phyloP scores from a whole-genome alignment of 169 alveolate genomes.

The Eimeria sp. region DNA sequence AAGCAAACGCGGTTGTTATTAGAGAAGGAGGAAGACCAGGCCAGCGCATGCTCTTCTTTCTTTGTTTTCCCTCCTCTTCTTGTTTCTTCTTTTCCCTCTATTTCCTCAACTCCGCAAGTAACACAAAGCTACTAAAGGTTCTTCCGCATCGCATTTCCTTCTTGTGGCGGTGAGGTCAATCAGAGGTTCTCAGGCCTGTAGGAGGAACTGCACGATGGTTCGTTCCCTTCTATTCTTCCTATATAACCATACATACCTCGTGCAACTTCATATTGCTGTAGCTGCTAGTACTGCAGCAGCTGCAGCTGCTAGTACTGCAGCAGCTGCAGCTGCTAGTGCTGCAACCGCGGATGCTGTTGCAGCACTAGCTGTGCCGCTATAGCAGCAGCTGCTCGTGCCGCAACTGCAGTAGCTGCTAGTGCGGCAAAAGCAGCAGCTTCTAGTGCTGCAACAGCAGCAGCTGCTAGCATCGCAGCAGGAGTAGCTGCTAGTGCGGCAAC shows the following conservation, averaged over 20 bases:
- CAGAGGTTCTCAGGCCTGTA: no score
- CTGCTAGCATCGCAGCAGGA: not conserved
- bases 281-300: not conserved
- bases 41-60: constrained; percentile 8
- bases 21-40: not conserved
- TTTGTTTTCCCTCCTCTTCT: not conserved
- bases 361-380: not conserved
- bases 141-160: no score
- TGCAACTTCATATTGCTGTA: not conserved
- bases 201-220: no score
- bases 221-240: no score
- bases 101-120: no score
- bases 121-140: no score
- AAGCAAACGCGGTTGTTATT: not conserved
- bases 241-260: no score
- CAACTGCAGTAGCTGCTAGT: not conserved
- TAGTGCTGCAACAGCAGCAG: not conserved
- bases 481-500: not conserved
- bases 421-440: not conserved
- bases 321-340: not conserved
- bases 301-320: not conserved
- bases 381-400: not conserved
- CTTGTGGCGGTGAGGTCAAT: no score
- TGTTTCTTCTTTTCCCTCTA: no score
- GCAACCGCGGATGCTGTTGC: not conserved